Percentiles rank a stretch among this genome's conserved stretches.
These are phyloP conservation scores for Suhomyces guaymorum DNA, from an alignment of 1,139 yeast genomes.

Conservation along the genomic window DNA sequence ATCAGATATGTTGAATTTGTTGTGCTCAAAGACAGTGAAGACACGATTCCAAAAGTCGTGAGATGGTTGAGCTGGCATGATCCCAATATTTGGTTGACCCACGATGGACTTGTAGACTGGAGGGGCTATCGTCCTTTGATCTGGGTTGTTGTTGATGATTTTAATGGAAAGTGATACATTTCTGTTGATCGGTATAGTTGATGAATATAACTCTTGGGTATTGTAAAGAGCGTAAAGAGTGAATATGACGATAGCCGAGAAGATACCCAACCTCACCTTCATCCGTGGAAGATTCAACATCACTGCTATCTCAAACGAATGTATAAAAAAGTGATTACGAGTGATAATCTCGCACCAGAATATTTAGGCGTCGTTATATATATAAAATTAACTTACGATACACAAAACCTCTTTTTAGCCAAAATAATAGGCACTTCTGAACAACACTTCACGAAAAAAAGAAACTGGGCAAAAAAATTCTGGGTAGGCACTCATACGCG, in stretches of 20 bases:
- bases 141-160: constrained; percentile 4
- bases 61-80: constrained; percentile 8
- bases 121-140: constrained; percentile 2
- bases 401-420: constrained; percentile 6
- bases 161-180: constrained; percentile 8
- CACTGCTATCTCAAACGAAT: constrained; percentile 3
- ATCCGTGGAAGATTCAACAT: constrained; percentile 11
- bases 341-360: constrained; percentile 5
- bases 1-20: constrained; percentile 14
- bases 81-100: constrained; percentile 10
- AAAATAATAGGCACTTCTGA: constrained; percentile 3
- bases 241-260: constrained; percentile 5
- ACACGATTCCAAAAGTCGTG: constrained; percentile 21
- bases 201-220: constrained; percentile 5
- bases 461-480: not conserved
- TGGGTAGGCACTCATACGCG: not conserved
- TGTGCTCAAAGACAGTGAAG: constrained; percentile 16
- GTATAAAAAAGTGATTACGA: constrained; percentile 3
- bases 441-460: constrained; percentile 2
- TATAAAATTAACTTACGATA: constrained; percentile 1
- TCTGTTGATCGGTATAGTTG: constrained; percentile 9
- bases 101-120: constrained; percentile 7
- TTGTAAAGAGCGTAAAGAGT: constrained; percentile 5
- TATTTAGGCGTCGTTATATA: constrained; percentile 5
- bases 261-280: constrained; percentile 8